Evolutionary conservation across 805 yeast species (phyloP), one percentile per base, ranked within the genome.

Genomic region (Wickerhamomyces chambardii): DNA sequence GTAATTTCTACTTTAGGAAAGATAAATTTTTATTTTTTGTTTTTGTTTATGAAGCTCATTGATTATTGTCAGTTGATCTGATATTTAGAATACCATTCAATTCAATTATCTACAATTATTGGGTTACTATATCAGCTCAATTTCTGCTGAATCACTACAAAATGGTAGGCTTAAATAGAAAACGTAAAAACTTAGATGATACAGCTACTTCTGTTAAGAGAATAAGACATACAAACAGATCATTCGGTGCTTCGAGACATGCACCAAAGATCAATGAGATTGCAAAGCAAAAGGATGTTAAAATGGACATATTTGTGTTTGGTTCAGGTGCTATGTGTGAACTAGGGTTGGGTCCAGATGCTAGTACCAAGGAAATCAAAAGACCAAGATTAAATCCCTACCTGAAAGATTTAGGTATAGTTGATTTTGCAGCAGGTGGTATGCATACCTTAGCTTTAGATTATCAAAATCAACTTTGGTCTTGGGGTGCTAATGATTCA

Each of bases 281-380:
- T 27, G 50, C 53, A 28, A 21, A 36, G 9, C 38, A 48, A 6
- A 50, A 44, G 33, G 36, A 46, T 6, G 37, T 41, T 2, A 34
- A 73, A 16, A 61, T 90, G 36, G 92, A 87, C 51, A 67, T 92
- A 3, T 90, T 84, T 54, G 94, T 85, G 27, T 92, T 95, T 83
- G 99, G 99, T 29, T 75, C 94, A 2, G 98, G 98, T 2, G 79
- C 95, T 1, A 90, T 92, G 92, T 87, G 97, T 64, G 98, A 92
- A 56, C 68, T 92, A 21, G 99, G 99, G 2, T 66, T 92, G n/a
- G 99, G 98, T 1, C 97, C 97, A 9, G 73, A 67, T n/a, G 85
- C 95, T 3, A 81, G 72, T 45, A 90, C 86, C 27, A 86, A 87
- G 41, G 96, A 89, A 56, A 96, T 92, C 16, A 92, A 92, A 53